Base-by-base conservation (phyloP, 371 early-diverging fungal genomes). In the Batkoa obscura region DNA sequence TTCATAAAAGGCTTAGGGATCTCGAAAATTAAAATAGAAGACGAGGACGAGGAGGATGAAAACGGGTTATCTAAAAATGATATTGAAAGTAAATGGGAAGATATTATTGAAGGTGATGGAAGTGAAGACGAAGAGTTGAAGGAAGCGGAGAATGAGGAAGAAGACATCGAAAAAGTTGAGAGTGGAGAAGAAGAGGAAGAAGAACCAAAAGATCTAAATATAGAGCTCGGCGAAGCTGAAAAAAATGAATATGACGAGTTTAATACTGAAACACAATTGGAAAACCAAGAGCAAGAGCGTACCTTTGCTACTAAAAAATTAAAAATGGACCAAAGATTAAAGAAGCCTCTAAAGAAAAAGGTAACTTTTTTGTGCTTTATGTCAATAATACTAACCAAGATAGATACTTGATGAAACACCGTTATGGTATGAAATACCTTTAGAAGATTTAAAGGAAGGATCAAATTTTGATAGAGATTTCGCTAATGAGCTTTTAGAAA, bases 321-420 rank as follows among this genome's bases (percentile, higher is more conserved):
- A 13, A 43, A 36, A 13, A 23, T 23, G 34, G 35, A 46, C 31
- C 35, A 45, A 48, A 23, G 12, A 13, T 32, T 56, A 12, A 47
- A 47, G 12, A 23, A 36, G 6, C 13, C 32, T 12, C 37, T 56
- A n/a, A 13, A 32, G 12, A 45, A 30, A 37, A 46, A 34, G 30
- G 46, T 56, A n/a, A 43, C 12, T 15, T 12, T 43, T 23, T 42
- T 15, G 5, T 55, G 8, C 9, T 30, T 43, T 53, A 39, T 39
- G 5, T 46, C 17, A 6, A 9, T 46, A 10, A 17, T 5, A 6
- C 17, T 9, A 10, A 5, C 47, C 17, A 10, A 9, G 5, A 5
- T 42, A 55, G 56, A 37, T 56, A 31, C 13, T 56, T 47, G 47
- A 56, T n/a, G 47, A 32, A 15, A 56, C n/a, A 23, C 37, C 57